These are phyloP conservation scores for Physaria fendleri DNA, from an alignment of 345 rosid genomes.

Conservation along the genomic window DNA sequence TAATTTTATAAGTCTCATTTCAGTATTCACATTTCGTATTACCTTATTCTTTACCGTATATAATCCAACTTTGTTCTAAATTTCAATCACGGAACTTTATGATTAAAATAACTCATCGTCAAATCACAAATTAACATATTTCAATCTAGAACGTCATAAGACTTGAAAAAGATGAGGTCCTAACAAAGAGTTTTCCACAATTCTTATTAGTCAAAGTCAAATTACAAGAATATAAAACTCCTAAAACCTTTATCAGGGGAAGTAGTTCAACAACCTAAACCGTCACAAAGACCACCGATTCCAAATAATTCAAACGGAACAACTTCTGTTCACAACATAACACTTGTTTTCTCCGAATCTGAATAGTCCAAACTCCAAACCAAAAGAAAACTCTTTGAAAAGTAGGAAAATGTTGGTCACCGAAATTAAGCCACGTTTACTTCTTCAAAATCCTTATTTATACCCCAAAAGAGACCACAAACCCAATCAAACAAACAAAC, in stretches of 20 bases:
- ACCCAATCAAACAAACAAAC: slow-evolving; percentile 10
- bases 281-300: slow-evolving; percentile 20
- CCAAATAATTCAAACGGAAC: not conserved
- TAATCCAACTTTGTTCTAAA: not conserved
- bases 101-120: slow-evolving; percentile 5
- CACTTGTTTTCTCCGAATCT: slow-evolving; percentile 9
- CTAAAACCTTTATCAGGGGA: not conserved
- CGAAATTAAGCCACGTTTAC: slow-evolving; percentile 24
- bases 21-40: not conserved
- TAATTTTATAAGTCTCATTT: not conserved
- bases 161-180: not conserved
- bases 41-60: not conserved
- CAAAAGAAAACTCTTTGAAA: slow-evolving; percentile 20
- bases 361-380: too few species aligned
- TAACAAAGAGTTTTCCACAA: not conserved
- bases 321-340: slow-evolving; percentile 22
- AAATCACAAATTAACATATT: not conserved
- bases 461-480: slow-evolving; percentile 18
- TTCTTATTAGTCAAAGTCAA: slow-evolving; percentile 23
- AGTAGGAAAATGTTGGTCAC: slow-evolving; percentile 28
- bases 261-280: slow-evolving; percentile 30
- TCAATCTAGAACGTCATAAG: too few species aligned
- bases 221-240: slow-evolving; percentile 1
- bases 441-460: slow-evolving; percentile 16
- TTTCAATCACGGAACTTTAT: not conserved